Percentiles rank a stretch among this genome's conserved stretches.
Evolutionary conservation across 2,329 filamentous ascomycete genomes (phyloP).

Genomic region (Pseudocercospora pini-densiflorae): DNA sequence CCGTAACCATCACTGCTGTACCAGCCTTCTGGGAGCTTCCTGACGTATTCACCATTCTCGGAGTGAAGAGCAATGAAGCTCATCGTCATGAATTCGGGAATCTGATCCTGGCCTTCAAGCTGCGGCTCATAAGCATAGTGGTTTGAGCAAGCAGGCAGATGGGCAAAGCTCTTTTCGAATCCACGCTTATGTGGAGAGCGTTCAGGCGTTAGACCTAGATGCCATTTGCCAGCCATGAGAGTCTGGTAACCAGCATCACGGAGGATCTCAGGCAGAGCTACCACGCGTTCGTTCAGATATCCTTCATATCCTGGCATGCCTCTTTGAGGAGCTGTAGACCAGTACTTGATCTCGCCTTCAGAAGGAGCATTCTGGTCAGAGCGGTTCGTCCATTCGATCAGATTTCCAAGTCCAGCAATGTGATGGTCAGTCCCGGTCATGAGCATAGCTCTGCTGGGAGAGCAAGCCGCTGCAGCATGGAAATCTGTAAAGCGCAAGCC

Average conservation of each 20-base stretch:
- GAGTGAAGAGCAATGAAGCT: conserved; percentile 46
- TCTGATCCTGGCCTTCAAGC: conserved; percentile 41
- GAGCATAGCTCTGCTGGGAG: conserved; percentile 68
- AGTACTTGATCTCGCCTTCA: conserved; percentile 48
- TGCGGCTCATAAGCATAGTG: conserved; percentile 61
- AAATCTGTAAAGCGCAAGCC: conserved; percentile 67
- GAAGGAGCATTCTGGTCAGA: conserved; percentile 59
- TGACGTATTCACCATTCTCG: conserved; percentile 47
- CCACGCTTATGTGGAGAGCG: conserved; percentile 60
- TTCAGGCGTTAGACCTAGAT: conserved; percentile 63
- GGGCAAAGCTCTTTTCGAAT: conserved; percentile 64
- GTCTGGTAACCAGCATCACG: conserved; percentile 64
- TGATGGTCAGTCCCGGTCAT: conserved; percentile 68
- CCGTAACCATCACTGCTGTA: conserved; percentile 47
- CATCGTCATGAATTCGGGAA: conserved; percentile 50
- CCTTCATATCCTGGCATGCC: conserved; percentile 67
- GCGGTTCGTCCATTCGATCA: conserved; percentile 63
- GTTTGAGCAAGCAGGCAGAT: conserved; percentile 64
- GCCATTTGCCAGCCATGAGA: conserved; percentile 67
- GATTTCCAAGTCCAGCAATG: conserved; percentile 62
- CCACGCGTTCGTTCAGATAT: conserved; percentile 65
- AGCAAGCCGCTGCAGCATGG: conserved; percentile 68
- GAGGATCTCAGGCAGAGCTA: conserved; percentile 62
- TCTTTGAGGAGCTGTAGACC: conserved; percentile 59
- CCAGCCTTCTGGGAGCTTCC: conserved; percentile 44